These are phyloP conservation scores for Vaccinium macrocarpon DNA, from an alignment of 148 eudicot species.

Conservation along the genomic window DNA sequence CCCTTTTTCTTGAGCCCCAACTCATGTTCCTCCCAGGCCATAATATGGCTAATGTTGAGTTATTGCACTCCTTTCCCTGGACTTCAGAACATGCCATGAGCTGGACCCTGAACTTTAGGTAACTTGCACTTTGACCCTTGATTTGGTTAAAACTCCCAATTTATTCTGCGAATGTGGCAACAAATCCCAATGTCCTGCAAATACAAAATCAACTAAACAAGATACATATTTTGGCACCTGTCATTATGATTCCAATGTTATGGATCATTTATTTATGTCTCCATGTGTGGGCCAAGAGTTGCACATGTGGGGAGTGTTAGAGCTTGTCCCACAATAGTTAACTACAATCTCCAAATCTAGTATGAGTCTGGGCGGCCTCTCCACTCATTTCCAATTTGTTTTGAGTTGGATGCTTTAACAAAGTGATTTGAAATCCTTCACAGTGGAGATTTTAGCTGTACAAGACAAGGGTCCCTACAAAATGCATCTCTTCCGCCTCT, in stretches of 20 bases:
- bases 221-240: no score
- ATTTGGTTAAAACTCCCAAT: background rate
- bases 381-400: no score
- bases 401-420: no score
- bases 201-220: background rate
- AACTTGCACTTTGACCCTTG: background rate
- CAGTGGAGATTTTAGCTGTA: background rate
- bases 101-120: background rate
- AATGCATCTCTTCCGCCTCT: background rate
- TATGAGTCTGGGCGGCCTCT: no score
- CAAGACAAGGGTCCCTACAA: background rate
- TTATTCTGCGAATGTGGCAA: background rate
- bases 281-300: no score
- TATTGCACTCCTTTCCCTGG: background rate
- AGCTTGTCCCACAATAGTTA: no score
- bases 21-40: no score
- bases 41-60: background rate
- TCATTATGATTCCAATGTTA: no score
- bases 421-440: background rate
- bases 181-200: background rate
- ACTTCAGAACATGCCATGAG: background rate
- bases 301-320: no score
- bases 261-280: no score
- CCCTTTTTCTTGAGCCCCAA: no score
- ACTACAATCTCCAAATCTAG: no score